Conservation (phyloP, 2,329 filamentous ascomycete genomes). For the Ophiognomonia clavigignenti-juglandacearum region DNA sequence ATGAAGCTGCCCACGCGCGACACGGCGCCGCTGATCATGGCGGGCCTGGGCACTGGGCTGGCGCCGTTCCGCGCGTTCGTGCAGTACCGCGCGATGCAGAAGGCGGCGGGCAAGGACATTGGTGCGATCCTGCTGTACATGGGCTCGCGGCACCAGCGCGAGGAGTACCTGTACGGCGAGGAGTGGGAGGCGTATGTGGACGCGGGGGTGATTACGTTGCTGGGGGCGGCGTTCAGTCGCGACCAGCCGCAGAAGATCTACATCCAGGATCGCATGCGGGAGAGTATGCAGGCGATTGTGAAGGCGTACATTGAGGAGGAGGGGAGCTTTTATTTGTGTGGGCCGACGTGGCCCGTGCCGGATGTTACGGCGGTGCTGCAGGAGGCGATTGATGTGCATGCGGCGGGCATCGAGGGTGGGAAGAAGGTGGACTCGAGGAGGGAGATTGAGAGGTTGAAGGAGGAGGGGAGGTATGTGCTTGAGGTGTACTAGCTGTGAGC, state of each 20-base stretch:
- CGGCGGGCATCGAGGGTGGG: conserved; percentile 53
- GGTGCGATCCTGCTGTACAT: conserved; percentile 93
- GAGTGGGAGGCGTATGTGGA: conserved; percentile 99
- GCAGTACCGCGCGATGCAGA: conserved; percentile 96
- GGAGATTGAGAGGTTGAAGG: conserved; percentile 97
- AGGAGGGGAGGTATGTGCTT: conserved; percentile 86
- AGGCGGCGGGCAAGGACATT: conserved; percentile 93
- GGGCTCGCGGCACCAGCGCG: conserved; percentile 92
- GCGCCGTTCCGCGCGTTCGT: conserved; percentile 99
- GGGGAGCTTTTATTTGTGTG: conserved; percentile 94
- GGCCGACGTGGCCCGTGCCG: conserved; percentile 96
- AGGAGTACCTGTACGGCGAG: conserved; percentile 98
- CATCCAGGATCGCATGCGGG: conserved; percentile 96
- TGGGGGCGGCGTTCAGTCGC: conserved; percentile 90
- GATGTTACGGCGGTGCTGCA: conserved; percentile 92
- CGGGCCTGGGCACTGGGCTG: conserved; percentile 93
- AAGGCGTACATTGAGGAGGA: conserved; percentile 82
- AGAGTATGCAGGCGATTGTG: conserved; percentile 77
- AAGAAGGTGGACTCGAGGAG: conserved; percentile 82
- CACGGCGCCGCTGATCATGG: conserved; percentile 96
- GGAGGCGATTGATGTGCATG: conserved; percentile 81
- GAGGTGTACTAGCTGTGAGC: conserved; percentile 73
- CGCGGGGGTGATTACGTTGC: conserved; percentile 88
- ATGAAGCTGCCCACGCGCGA: conserved; percentile 94
- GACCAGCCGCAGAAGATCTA: conserved; percentile 99